These are phyloP conservation scores for Alternaria dauci DNA, from an alignment of 2,329 filamentous ascomycete genomes.

Conservation along the genomic window DNA sequence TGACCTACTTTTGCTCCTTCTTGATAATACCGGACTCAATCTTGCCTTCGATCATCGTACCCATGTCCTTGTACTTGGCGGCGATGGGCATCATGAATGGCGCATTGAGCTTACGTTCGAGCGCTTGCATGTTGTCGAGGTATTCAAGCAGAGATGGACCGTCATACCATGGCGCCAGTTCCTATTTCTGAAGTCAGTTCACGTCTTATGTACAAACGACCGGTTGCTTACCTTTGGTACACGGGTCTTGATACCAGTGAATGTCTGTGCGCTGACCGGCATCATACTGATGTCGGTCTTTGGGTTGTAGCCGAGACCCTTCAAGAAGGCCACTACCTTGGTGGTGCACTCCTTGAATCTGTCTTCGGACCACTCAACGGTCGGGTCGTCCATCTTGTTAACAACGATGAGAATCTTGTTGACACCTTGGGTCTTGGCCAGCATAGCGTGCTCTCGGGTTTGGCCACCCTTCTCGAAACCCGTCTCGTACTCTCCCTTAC, in stretches of 20 bases:
- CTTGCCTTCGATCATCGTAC: slow-evolving; percentile 97
- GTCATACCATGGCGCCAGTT: slow-evolving; percentile 81
- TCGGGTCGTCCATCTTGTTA: slow-evolving; percentile 99
- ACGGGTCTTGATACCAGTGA: slow-evolving; percentile 86
- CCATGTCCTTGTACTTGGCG: slow-evolving; percentile 96
- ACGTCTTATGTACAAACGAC: not conserved
- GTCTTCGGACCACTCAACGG: slow-evolving; percentile 93
- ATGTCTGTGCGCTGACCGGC: slow-evolving; percentile 91
- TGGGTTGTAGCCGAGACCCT: slow-evolving; percentile 90
- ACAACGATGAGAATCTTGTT: slow-evolving; percentile 88
- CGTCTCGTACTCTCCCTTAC: slow-evolving; percentile 98
- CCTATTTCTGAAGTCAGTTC: slow-evolving; percentile 40
- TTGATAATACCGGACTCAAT: slow-evolving; percentile 74
- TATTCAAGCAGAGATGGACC: slow-evolving; percentile 93
- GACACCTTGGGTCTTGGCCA: slow-evolving; percentile 97
- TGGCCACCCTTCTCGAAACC: slow-evolving; percentile 97
- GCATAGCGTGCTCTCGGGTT: slow-evolving; percentile 95
- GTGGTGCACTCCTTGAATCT: slow-evolving; percentile 92
- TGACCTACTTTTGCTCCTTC: slow-evolving; percentile 17
- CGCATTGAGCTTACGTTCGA: slow-evolving; percentile 95
- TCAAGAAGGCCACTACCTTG: slow-evolving; percentile 87
- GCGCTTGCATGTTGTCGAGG: slow-evolving; percentile 89
- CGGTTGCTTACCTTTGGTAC: slow-evolving; percentile 63
- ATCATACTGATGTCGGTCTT: slow-evolving; percentile 95
- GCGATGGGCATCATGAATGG: slow-evolving; percentile 99